A percentile compares a stretch with the other conserved stretches of the same genome.
Conservation (phyloP, 768 basidiomycete genomes). For the Xerocomus spinulosus region DNA sequence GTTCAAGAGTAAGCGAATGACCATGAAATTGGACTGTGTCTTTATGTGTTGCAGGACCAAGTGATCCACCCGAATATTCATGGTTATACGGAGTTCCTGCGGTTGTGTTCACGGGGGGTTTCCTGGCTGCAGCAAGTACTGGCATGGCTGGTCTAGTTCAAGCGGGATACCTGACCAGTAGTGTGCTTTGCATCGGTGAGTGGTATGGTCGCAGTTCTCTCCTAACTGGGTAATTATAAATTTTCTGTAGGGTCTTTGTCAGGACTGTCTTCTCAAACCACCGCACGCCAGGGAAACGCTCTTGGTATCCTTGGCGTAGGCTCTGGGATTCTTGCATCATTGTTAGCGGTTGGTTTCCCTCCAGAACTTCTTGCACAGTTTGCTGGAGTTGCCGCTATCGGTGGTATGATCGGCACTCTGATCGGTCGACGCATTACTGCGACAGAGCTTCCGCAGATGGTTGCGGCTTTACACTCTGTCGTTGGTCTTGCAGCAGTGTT, state of each 20-base stretch:
- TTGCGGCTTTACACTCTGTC: slow-evolving; percentile 78
- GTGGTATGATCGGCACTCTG: slow-evolving; percentile 62
- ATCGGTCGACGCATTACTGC: slow-evolving; percentile 82
- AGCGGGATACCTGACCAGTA: slow-evolving; percentile 82
- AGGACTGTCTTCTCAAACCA: slow-evolving; percentile 72
- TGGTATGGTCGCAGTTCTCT: neutral
- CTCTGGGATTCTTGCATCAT: slow-evolving; percentile 74
- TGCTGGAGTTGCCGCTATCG: slow-evolving; percentile 69
- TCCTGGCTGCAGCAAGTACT: slow-evolving; percentile 75
- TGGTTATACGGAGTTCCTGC: slow-evolving; percentile 81
- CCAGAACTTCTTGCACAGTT: slow-evolving; percentile 73
- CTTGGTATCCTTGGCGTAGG: slow-evolving; percentile 85
- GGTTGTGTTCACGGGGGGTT: slow-evolving; percentile 77
- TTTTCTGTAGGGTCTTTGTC: slow-evolving; percentile 61
- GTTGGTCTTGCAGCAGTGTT: slow-evolving; percentile 88
- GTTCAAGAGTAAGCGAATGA: slow-evolving; percentile 65
- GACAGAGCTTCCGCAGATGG: slow-evolving; percentile 84
- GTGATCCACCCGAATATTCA: slow-evolving; percentile 84
- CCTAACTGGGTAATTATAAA: neutral
- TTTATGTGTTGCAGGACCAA: slow-evolving; percentile 48
- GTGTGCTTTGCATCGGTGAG: slow-evolving; percentile 79
- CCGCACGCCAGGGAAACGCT: slow-evolving; percentile 83
- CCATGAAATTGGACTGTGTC: neutral
- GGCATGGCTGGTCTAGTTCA: slow-evolving; percentile 85
- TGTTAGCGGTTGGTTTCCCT: slow-evolving; percentile 80